Base-by-base conservation (phyloP, 441 rosid genomes). In the Cnidoscolus chayamansa region DNA sequence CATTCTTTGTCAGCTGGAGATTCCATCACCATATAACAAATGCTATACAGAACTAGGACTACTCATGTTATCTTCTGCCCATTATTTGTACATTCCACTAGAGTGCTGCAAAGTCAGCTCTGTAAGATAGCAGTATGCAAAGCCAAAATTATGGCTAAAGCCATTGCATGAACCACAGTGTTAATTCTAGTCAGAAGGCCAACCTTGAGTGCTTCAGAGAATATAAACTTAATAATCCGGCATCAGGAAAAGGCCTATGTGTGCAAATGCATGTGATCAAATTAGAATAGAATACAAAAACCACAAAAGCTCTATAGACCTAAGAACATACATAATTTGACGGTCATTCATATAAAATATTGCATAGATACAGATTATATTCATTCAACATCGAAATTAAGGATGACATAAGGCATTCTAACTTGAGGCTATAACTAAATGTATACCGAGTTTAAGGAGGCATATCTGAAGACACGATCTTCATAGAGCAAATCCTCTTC, bases 381-480 rank as follows among this genome's bases (percentile, higher is more conserved):
- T 11, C 25, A 66, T 56, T 13, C 3, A 47, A 30, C 65, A 66
- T 25, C 8, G 45, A 65, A 7, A 67, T 2, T 43, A 12, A 72
- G 45, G 10, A 47, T 13, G 49, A 8, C 12, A 62, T 1, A 20
- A 48, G 43, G 31, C 67, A 72, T 4, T 3, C 4, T 62, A 37
- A 30, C 56, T 62, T 35, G 61, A 60, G 58, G 50, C 56, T 60
- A 35, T 3, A 68, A 63, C 8, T 17, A 37, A 65, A 10, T 31
- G 55, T 30, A 50, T 77, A 91, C 97, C 70, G 98, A 92, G 79
- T 88, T 94, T 31, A 81, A 73, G 16, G 94, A 89, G 65, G 97
- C 99, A 82, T 84, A 94, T 43, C 81, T 90, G 68, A 92, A 92
- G 65, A 92, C 84, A 20, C 97, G 89, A 72, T 94, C 99, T 80